A percentile compares a stretch with the other conserved stretches of the same genome.
Evolutionary conservation across 768 basidiomycete genomes (phyloP).

Genomic region (Agrocybe praecox): DNA sequence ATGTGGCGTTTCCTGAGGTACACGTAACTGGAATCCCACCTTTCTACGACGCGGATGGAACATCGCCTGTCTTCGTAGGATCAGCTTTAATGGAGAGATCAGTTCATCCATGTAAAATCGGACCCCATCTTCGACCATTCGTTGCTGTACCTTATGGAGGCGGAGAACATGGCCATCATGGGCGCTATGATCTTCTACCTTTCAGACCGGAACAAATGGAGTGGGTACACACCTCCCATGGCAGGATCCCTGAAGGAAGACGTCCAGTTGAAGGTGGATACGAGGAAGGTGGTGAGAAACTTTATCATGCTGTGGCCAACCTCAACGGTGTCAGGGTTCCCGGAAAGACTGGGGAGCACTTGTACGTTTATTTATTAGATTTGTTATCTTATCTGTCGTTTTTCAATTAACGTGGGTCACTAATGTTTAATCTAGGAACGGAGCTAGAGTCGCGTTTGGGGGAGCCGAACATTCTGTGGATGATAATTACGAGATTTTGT

Average conservation of each 20-base stretch:
- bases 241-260: constrained; percentile 58
- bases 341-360: constrained; percentile 72
- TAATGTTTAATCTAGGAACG: constrained; percentile 34
- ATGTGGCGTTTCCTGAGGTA: constrained; percentile 44
- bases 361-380: constrained; percentile 44
- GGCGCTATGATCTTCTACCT: constrained; percentile 76
- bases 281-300: constrained; percentile 63
- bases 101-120: constrained; percentile 86
- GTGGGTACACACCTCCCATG: constrained; percentile 65
- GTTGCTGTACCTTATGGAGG: constrained; percentile 68
- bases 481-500: constrained; percentile 53
- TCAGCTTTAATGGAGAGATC: constrained; percentile 68
- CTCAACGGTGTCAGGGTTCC: constrained; percentile 62
- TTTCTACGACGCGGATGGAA: constrained; percentile 57
- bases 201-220: constrained; percentile 72
- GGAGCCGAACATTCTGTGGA: constrained; percentile 42
- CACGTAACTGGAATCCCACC: constrained; percentile 50
- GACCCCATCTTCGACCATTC: constrained; percentile 52
- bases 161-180: constrained; percentile 57
- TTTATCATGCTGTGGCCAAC: constrained; percentile 67
- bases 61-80: constrained; percentile 67
- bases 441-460: constrained; percentile 47
- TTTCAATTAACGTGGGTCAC: background rate
- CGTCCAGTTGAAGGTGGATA: constrained; percentile 74
- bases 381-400: background rate